Conservation (phyloP, 257 asterid species). For the Fraxinus cuspidata region DNA sequence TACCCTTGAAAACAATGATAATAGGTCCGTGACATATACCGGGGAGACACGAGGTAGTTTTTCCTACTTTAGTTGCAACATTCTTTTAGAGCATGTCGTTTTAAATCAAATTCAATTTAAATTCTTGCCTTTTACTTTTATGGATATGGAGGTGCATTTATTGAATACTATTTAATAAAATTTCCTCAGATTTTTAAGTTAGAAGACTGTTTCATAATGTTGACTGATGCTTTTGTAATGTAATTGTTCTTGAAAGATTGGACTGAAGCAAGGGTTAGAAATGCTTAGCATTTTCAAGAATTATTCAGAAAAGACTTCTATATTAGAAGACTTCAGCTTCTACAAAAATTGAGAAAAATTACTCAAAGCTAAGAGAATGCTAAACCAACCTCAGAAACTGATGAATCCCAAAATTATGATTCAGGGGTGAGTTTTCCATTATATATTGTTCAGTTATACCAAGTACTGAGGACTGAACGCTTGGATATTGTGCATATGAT, state of each 20-base stretch:
- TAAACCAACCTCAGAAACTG: slow-evolving; percentile 30
- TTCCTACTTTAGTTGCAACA: not conserved
- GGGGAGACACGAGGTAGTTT: slow-evolving; percentile 84
- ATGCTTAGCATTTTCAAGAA: slow-evolving; percentile 73
- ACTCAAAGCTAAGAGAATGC: slow-evolving; percentile 45
- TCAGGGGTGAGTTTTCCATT: slow-evolving; percentile 35
- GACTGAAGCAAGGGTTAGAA: slow-evolving; percentile 68
- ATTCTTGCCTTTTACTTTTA: not conserved
- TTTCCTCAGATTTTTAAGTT: not conserved
- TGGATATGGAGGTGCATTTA: not conserved
- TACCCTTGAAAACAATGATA: slow-evolving; percentile 71
- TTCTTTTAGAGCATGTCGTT: not conserved
- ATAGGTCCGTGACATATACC: slow-evolving; percentile 65
- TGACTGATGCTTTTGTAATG: not conserved
- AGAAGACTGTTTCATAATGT: not conserved
- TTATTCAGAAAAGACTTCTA: slow-evolving; percentile 52
- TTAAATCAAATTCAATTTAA: not conserved
- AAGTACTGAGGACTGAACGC: no score
- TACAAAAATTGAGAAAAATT: slow-evolving; percentile 69
- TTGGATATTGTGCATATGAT: no score
- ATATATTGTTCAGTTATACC: not conserved
- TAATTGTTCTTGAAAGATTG: slow-evolving; percentile 45
- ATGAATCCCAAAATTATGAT: slow-evolving; percentile 26
- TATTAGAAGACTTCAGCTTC: slow-evolving; percentile 68
- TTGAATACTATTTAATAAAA: not conserved